Evolutionary conservation across 139 green algal genomes (phyloP).

Genomic region (Auxenochlorella protothecoides): DNA sequence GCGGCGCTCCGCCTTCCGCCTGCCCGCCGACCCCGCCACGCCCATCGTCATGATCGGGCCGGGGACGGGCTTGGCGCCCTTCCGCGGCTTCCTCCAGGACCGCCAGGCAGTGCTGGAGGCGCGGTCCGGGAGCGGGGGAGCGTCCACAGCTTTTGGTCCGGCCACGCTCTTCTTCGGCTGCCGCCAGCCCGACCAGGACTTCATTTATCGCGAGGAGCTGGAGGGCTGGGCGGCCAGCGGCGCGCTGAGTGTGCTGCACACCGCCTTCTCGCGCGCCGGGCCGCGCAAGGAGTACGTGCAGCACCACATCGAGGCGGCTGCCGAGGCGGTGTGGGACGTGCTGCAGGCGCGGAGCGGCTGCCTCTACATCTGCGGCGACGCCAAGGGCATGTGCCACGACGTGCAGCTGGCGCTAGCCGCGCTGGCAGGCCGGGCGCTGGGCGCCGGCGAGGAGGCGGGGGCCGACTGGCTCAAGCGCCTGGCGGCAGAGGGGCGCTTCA

Average conservation of each 20-base stretch:
- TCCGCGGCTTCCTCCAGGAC: constrained; percentile 95
- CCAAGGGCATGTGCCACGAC: constrained; percentile 91
- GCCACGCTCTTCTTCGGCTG: constrained; percentile 85
- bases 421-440: background rate
- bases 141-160: constrained; percentile 35
- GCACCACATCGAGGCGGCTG: constrained; percentile 61
- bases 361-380: constrained; percentile 95
- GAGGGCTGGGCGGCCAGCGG: constrained; percentile 29
- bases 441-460: background rate
- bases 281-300: constrained; percentile 77
- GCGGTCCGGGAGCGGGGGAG: background rate
- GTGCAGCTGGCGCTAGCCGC: constrained; percentile 70
- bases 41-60: constrained; percentile 95
- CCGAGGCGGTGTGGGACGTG: constrained; percentile 24
- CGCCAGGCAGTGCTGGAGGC: constrained; percentile 29
- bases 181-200: constrained; percentile 60
- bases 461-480: background rate
- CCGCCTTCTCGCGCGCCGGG: constrained; percentile 63
- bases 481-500: background rate
- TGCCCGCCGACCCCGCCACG: constrained; percentile 48
- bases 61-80: constrained; percentile 91
- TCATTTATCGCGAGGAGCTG: constrained; percentile 55
- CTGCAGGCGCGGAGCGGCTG: constrained; percentile 24
- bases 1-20: constrained; percentile 74
- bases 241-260: constrained; percentile 52